Percentiles rank a stretch among this genome's conserved stretches.
phyloP scores from a whole-genome alignment of 495 filamentous ascomycete genomes.

The Neurospora sp. region DNA sequence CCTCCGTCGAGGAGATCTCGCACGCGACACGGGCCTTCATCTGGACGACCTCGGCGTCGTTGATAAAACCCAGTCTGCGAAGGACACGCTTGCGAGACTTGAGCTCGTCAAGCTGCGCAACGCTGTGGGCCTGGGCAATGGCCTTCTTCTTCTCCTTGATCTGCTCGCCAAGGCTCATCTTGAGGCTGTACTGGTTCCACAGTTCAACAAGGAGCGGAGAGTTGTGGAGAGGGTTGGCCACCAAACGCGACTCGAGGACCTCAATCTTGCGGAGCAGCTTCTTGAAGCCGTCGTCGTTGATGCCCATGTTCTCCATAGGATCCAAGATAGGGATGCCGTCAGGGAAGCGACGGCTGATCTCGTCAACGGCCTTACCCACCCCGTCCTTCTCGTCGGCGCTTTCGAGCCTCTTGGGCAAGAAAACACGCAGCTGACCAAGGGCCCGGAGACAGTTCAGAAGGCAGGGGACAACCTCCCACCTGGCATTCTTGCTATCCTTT shows the following conservation, averaged over 20 bases:
- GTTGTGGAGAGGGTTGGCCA: constrained; percentile 80
- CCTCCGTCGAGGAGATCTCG: constrained; percentile 84
- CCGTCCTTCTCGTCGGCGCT: constrained; percentile 49
- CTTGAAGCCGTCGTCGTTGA: constrained; percentile 86
- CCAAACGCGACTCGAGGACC: constrained; percentile 82
- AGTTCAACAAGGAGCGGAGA: constrained; percentile 71
- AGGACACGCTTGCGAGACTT: constrained; percentile 95
- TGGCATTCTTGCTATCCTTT: constrained; percentile 20
- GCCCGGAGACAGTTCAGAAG: constrained; percentile 71
- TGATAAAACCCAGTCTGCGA: constrained; percentile 88
- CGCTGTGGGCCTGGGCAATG: constrained; percentile 68
- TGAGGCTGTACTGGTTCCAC: constrained; percentile 73
- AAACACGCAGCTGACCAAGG: constrained; percentile 67
- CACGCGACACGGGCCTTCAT: constrained; percentile 94
- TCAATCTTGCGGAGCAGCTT: constrained; percentile 92
- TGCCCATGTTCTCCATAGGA: constrained; percentile 90
- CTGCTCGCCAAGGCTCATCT: constrained; percentile 60
- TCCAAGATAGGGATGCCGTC: constrained; percentile 83
- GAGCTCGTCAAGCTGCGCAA: constrained; percentile 89
- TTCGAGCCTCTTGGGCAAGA: constrained; percentile 64
- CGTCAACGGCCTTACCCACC: constrained; percentile 53
- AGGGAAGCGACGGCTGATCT: constrained; percentile 77
- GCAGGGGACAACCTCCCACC: constrained; percentile 77
- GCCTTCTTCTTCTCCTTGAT: constrained; percentile 83
- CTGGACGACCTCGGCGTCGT: constrained; percentile 86